Evolutionary conservation across 306 rosid species (phyloP).

Genomic region (Styphnolobium japonicum): DNA sequence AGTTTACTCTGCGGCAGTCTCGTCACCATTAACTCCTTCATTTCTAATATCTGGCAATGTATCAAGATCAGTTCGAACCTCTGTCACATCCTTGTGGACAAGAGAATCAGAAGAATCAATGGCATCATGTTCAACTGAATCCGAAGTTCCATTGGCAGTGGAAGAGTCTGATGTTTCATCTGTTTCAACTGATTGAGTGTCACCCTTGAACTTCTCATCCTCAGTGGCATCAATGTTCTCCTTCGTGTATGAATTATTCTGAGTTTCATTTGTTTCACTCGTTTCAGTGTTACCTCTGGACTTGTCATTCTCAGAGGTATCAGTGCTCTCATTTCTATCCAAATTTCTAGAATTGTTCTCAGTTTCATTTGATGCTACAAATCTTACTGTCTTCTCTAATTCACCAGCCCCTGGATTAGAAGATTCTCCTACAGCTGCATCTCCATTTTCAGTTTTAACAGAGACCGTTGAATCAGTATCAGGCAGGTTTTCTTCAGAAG

Average conservation of each 20-base stretch:
- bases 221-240: slow-evolving; percentile 30
- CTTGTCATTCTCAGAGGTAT: slow-evolving; percentile 39
- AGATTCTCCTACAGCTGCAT: slow-evolving; percentile 34
- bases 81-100: slow-evolving; percentile 38
- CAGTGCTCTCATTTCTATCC: slow-evolving; percentile 37
- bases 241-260: slow-evolving; percentile 20
- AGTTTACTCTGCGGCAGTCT: slow-evolving; percentile 59
- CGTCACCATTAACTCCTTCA: slow-evolving; percentile 52
- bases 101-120: slow-evolving; percentile 66
- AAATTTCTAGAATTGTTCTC: slow-evolving; percentile 22
- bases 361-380: slow-evolving; percentile 35
- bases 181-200: slow-evolving; percentile 26
- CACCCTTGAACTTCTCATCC: slow-evolving; percentile 41
- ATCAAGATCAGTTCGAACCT: slow-evolving; percentile 59
- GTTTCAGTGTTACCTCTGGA: slow-evolving; percentile 30
- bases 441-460: slow-evolving; percentile 34
- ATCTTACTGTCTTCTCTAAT: slow-evolving; percentile 25
- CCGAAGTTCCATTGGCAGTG: slow-evolving; percentile 31
- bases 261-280: slow-evolving; percentile 10
- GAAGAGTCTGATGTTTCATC: slow-evolving; percentile 36
- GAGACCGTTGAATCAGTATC: slow-evolving; percentile 25
- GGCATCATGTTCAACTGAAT: slow-evolving; percentile 54
- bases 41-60: slow-evolving; percentile 64
- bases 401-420: slow-evolving; percentile 28
- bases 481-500: slow-evolving; percentile 34